Conservation (phyloP, 2,329 filamentous ascomycete genomes). For the Daldinia eschscholtzii region DNA sequence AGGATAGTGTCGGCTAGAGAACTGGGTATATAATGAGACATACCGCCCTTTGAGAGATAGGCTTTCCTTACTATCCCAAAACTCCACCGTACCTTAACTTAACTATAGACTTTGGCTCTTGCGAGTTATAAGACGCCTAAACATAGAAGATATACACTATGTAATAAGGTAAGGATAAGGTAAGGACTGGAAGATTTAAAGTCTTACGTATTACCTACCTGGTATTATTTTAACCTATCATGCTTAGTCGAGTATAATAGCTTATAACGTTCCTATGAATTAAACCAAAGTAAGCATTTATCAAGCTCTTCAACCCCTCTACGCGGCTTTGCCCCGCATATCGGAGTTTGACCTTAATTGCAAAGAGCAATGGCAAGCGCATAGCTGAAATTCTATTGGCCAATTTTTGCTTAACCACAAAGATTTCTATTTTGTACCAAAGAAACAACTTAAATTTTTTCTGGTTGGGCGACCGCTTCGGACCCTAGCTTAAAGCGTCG, state of each 20-base stretch:
- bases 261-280: not conserved
- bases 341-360: conserved; percentile 29
- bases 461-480: conserved; percentile 32
- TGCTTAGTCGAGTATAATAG: not conserved
- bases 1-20: not conserved
- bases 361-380: not conserved
- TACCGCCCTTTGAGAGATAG: not conserved
- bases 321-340: conserved; percentile 35
- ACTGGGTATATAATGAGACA: not conserved
- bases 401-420: conserved; percentile 29
- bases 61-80: not conserved
- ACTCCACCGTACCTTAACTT: not conserved
- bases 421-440: conserved; percentile 17
- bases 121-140: not conserved
- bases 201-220: not conserved
- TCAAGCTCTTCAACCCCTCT: conserved; percentile 31
- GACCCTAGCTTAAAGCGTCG: conserved; percentile 40
- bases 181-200: not conserved
- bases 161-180: not conserved
- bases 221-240: not conserved
- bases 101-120: not conserved
- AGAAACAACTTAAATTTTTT: conserved; percentile 26
- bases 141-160: not conserved
- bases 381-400: conserved; percentile 25
- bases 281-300: conserved; percentile 20